Evolutionary conservation across 352 stramenopile genomes (phyloP).

Genomic region (Phytopythium cucurbitacearum): DNA sequence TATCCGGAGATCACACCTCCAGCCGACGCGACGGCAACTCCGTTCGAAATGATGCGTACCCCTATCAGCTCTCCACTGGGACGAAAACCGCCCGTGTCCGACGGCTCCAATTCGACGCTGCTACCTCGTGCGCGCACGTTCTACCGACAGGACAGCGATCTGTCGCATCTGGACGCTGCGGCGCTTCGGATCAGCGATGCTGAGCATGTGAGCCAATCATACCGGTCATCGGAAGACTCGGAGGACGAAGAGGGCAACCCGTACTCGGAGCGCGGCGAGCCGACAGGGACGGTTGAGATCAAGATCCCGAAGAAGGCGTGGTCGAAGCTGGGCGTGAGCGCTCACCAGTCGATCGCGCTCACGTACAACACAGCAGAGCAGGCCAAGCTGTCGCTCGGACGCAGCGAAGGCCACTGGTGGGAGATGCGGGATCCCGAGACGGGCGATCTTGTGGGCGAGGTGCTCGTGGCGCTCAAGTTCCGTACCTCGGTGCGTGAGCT

Average conservation of each 20-base stretch:
- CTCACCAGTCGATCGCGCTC: conserved; percentile 66
- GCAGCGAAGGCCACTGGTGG: conserved; percentile 82
- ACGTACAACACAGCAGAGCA: conserved; percentile 78
- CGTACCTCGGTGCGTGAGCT: conserved; percentile 55
- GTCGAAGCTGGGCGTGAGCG: conserved; percentile 59
- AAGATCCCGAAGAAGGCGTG: conserved; percentile 83
- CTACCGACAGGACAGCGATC: conserved; percentile 42
- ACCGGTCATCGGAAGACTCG: conserved; percentile 55
- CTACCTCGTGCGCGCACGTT: conserved; percentile 33
- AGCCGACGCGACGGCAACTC: conserved; percentile 41
- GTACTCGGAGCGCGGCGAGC: conserved; percentile 19
- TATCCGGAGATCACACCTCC: conserved; percentile 40
- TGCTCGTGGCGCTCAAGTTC: conserved; percentile 83
- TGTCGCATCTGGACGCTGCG: conserved; percentile 29
- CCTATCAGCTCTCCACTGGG: conserved; percentile 38
- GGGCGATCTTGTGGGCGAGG: conserved; percentile 70
- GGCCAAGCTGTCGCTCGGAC: conserved; percentile 58
- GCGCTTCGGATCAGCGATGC: conserved; percentile 52
- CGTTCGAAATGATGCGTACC: conserved; percentile 68
- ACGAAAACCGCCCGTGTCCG: conserved; percentile 14
- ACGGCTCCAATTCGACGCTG: conserved; percentile 20
- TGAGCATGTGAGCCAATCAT: conserved; percentile 63
- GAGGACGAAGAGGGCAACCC: conserved; percentile 30
- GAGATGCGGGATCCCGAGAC: conserved; percentile 73
- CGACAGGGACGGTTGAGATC: conserved; percentile 68